These are phyloP conservation scores for Teratosphaeria viscida DNA, from an alignment of 2,329 filamentous ascomycete genomes.

Conservation along the genomic window DNA sequence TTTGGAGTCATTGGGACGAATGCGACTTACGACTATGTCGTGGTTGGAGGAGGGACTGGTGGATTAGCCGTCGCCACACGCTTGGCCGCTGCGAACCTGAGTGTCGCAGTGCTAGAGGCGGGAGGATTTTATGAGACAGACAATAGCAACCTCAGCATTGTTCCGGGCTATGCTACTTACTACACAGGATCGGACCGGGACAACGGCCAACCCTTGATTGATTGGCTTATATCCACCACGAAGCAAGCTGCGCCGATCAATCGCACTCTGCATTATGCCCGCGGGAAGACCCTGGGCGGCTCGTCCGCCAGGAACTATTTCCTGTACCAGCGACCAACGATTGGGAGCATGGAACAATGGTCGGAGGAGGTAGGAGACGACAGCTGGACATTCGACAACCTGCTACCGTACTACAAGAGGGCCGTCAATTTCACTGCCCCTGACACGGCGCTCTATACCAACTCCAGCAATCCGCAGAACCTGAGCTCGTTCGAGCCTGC, in stretches of 20 bases:
- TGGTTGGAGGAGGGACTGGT: conserved; percentile 15
- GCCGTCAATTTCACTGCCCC: conserved; percentile 13
- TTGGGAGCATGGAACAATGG: conserved; percentile 21
- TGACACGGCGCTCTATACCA: conserved; percentile 4
- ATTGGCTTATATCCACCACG: conserved; percentile 10
- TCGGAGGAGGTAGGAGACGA: background rate
- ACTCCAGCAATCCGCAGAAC: conserved; percentile 7
- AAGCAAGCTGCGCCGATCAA: conserved; percentile 8
- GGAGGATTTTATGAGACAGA: conserved; percentile 14
- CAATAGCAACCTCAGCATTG: conserved; percentile 12
- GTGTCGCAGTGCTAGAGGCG: conserved; percentile 12
- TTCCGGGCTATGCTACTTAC: conserved; percentile 11
- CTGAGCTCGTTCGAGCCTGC: conserved; percentile 5
- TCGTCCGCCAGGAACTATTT: conserved; percentile 15
- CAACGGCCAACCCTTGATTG: conserved; percentile 11
- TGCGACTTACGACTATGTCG: conserved; percentile 14
- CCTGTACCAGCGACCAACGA: conserved; percentile 16
- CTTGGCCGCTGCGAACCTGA: conserved; percentile 7
- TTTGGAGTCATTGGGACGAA: background rate
- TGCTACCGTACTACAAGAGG: conserved; percentile 19
- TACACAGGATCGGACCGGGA: conserved; percentile 1
- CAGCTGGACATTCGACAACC: conserved; percentile 20
- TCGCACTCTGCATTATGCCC: conserved; percentile 9
- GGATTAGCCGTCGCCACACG: conserved; percentile 15
- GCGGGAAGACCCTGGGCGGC: conserved; percentile 15